Conservation (phyloP, 179 eudicot genomes). For the Pouteria campechiana region DNA sequence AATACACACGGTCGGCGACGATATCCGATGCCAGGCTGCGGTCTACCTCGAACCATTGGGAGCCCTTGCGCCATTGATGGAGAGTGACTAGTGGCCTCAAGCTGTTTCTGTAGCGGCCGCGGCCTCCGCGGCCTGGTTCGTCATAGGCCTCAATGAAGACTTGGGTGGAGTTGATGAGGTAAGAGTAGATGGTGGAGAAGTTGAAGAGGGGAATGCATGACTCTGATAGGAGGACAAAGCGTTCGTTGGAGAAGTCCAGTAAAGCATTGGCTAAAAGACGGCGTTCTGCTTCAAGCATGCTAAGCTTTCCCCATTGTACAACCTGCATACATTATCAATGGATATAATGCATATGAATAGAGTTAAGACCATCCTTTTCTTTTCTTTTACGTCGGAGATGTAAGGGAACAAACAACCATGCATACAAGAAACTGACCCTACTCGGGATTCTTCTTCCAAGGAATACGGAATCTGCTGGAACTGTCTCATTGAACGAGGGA, state of each 20-base stretch:
- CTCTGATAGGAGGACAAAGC: conserved; percentile 37
- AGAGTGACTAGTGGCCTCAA: conserved; percentile 19
- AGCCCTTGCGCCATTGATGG: conserved; percentile 34
- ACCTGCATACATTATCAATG: no score
- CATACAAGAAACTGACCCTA: conserved; percentile 32
- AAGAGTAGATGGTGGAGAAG: conserved; percentile 28
- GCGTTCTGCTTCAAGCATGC: conserved; percentile 39
- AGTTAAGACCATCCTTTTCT: no score
- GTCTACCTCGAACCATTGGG: conserved; percentile 44
- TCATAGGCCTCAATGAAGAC: conserved; percentile 26
- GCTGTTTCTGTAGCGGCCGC: conserved; percentile 16
- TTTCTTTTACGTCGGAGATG: no score
- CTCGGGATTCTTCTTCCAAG: conserved; percentile 35
- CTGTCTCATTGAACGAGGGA: conserved; percentile 16
- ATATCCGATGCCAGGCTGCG: conserved; percentile 25
- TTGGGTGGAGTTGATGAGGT: conserved; percentile 12
- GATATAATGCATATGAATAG: no score
- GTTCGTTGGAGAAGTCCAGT: conserved; percentile 25
- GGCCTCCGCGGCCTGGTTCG: conserved; percentile 16
- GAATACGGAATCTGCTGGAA: conserved; percentile 19
- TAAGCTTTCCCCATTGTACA: conserved; percentile 28
- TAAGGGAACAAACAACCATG: no score
- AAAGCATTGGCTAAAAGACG: conserved; percentile 35
- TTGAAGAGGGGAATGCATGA: conserved; percentile 34
- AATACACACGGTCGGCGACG: conserved; percentile 20